Conservation (phyloP, 345 rosid genomes). For the Moringa oleifera region DNA sequence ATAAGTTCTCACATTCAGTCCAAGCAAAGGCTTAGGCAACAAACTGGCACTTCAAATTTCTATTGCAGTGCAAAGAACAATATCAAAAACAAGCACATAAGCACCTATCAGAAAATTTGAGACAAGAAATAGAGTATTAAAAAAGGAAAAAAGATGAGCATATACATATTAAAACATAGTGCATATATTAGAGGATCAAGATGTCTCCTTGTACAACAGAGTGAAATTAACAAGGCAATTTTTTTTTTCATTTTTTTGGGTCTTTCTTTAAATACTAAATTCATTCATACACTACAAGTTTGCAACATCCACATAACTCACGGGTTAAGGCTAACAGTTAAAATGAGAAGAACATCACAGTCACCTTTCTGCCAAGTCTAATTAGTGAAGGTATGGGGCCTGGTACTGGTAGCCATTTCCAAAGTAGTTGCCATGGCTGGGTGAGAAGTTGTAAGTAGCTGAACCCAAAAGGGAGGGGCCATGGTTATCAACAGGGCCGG, state of each 20-base stretch:
- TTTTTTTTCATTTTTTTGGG: slow-evolving; percentile 15
- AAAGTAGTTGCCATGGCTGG: slow-evolving; percentile 80
- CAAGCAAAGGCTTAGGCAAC: no score
- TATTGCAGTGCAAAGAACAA: no score
- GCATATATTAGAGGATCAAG: slow-evolving; percentile 52
- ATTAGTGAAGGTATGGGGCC: slow-evolving; percentile 74
- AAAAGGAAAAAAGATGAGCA: background rate
- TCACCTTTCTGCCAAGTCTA: slow-evolving; percentile 38
- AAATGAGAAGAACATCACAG: slow-evolving; percentile 49
- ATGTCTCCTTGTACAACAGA: slow-evolving; percentile 41
- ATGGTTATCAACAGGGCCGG: slow-evolving; percentile 58
- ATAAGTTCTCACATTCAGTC: no score
- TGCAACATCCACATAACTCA: slow-evolving; percentile 33
- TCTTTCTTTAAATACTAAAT: slow-evolving; percentile 42
- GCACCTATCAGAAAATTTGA: background rate
- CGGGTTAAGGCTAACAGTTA: slow-evolving; percentile 66
- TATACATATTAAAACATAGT: slow-evolving; percentile 39
- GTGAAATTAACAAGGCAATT: slow-evolving; percentile 37
- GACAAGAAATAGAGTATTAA: background rate
- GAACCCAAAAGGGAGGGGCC: slow-evolving; percentile 45
- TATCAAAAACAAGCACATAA: no score
- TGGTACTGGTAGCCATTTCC: slow-evolving; percentile 94
- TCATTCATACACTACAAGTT: slow-evolving; percentile 70
- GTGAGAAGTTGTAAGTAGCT: slow-evolving; percentile 64
- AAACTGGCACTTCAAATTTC: no score